Evolutionary conservation across 768 basidiomycete species (phyloP).

Genomic region (Chalciporus piperatus): DNA sequence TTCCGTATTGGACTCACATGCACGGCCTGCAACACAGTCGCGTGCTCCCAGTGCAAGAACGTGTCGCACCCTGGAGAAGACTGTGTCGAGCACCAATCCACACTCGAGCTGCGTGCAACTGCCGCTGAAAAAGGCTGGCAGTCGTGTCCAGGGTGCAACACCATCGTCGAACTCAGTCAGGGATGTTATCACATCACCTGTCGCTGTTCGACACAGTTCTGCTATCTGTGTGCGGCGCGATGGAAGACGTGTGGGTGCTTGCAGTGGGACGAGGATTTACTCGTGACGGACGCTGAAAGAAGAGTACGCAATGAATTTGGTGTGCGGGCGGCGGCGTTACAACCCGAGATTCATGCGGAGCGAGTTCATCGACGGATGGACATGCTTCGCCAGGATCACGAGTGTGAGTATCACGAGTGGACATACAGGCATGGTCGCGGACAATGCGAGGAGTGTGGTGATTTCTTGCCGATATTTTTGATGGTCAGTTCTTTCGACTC

Average conservation of each 20-base stretch:
- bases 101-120: slow-evolving; percentile 42
- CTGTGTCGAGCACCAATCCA: slow-evolving; percentile 44
- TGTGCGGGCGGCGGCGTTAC: slow-evolving; percentile 3
- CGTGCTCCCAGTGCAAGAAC: slow-evolving; percentile 52
- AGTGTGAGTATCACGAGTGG: slow-evolving; percentile 50
- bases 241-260: slow-evolving; percentile 65
- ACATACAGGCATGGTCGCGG: slow-evolving; percentile 41
- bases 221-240: slow-evolving; percentile 57
- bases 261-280: slow-evolving; percentile 59
- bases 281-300: slow-evolving; percentile 28
- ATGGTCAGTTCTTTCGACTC: slow-evolving; percentile 34
- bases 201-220: slow-evolving; percentile 48
- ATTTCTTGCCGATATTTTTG: slow-evolving; percentile 39
- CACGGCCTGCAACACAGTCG: slow-evolving; percentile 34
- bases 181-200: slow-evolving; percentile 72
- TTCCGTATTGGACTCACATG: slow-evolving; percentile 31
- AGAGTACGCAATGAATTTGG: slow-evolving; percentile 26
- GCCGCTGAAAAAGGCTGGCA: slow-evolving; percentile 52
- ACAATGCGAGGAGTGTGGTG: slow-evolving; percentile 45
- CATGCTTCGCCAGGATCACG: slow-evolving; percentile 47
- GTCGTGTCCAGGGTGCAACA: slow-evolving; percentile 57
- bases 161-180: slow-evolving; percentile 51
- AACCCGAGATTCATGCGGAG: slow-evolving; percentile 17
- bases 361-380: slow-evolving; percentile 26
- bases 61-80: slow-evolving; percentile 36